Evolutionary conservation across 1,139 yeast genomes (phyloP).

Genomic region (Blastobotrys raffinosifermentans): DNA sequence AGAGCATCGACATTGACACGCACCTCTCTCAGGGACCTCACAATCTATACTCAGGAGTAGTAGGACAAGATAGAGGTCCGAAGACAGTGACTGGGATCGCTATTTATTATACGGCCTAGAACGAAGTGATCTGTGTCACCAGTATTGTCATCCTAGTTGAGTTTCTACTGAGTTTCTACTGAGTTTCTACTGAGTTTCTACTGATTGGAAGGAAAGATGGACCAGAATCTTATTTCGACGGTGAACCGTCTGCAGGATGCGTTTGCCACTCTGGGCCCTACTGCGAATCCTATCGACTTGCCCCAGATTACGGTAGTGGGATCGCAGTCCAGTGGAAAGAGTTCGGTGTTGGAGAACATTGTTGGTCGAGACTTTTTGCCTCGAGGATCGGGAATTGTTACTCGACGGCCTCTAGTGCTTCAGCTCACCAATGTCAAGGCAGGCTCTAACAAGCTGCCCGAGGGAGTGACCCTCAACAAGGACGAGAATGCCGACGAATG

Average conservation of each 20-base stretch:
- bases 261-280: slow-evolving; percentile 80
- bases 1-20: too few species aligned
- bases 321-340: slow-evolving; percentile 90
- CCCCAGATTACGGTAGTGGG: slow-evolving; percentile 98
- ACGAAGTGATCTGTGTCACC: too few species aligned
- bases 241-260: slow-evolving; percentile 81
- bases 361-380: slow-evolving; percentile 97
- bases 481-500: slow-evolving; percentile 90
- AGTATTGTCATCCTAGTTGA: too few species aligned
- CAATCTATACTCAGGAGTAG: too few species aligned
- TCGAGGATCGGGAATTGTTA: slow-evolving; percentile 93
- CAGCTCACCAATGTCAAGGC: slow-evolving; percentile 59
- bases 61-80: too few species aligned
- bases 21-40: too few species aligned
- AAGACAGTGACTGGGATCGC: too few species aligned
- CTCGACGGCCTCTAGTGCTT: slow-evolving; percentile 83
- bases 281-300: slow-evolving; percentile 50
- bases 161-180: too few species aligned
- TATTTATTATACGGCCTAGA: too few species aligned
- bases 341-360: slow-evolving; percentile 88
- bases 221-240: slow-evolving; percentile 79
- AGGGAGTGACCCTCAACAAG: slow-evolving; percentile 57
- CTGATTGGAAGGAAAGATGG: too few species aligned
- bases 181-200: too few species aligned
- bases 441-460: slow-evolving; percentile 83